Base-by-base conservation (phyloP, 148 eudicot species). In the Pouteria glomerata region DNA sequence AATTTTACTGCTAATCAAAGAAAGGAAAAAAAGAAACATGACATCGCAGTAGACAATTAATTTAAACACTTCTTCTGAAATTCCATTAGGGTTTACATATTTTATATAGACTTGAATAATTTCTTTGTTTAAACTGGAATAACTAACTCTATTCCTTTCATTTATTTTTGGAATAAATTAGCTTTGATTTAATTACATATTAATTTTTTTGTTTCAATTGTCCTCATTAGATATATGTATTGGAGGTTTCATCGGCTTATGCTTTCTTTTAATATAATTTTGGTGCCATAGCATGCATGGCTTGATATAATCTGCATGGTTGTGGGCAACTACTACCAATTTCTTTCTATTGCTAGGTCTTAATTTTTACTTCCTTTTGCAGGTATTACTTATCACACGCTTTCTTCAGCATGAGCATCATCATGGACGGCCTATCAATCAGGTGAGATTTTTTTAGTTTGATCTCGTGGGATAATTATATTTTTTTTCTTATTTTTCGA, bases 331-430 rank as follows among this genome's bases (percentile, higher is more conserved):
- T 64, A 64, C 52, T 24, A 44, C 13, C 15, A 29, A 24, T 27
- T 59, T 37, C 21, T 50, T 66, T 69, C 48, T 37, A 63, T 63
- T n/a, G 41, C 45, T 44, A 24, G 31, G 57, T 27, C 35, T 44
- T 45, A 31, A 8, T 42, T 68, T 23, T 44, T 78, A 39, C 26
- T 48, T 52, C 71, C 30, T 76, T 57, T 71, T 66, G 41, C 85
- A 93, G 98, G 85, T 94, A 57, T 68, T 95, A 78, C 78, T 95
- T 74, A 95, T 95, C 68, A 89, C 87, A 31, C 97, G 98, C 65
- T 95, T 95, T 77, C 96, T 95, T 83, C 98, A 95, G 85, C 98
- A 95, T 81, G 96, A 95, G 71, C 93, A 91, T 82, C 98, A 95
- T 72, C 96, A 77, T 76, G 93, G 98, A 26, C 89, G 92, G 74